Evolutionary conservation across 2,329 filamentous ascomycete species (phyloP), one percentile per base, ranked within the genome.

Genomic region (Cercospora berteroae): DNA sequence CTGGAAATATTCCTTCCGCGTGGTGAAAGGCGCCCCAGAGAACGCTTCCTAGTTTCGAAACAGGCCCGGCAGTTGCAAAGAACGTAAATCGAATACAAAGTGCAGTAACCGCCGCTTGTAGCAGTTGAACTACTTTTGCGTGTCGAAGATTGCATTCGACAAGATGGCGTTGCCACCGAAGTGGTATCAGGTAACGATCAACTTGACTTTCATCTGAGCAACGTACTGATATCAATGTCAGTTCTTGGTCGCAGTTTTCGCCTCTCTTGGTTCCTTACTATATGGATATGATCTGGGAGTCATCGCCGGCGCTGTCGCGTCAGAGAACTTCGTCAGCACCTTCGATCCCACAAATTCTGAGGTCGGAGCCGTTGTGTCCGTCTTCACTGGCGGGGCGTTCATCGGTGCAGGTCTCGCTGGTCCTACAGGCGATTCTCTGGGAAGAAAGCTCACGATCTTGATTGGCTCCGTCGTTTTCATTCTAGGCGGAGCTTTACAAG

Each of bases 341-440:
- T 84, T 84, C 76, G 74, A 79, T 0, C 79, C 82, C 0, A 76
- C 69, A 31, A 67, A 75, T 8, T 75, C 80, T 69, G 79, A 83
- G 63, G 76, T 70, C 42, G 90, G 90, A 63, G 86, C 90, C 3
- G 89, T 93, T 0, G 91, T 94, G 1, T 91, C 90, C 1, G 84
- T 93, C 67, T 94, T 94, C 77, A 94, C 91, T 0, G 89, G 85
- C 2, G 88, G 91, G 55, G 90, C 90, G 23, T 92, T 92, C 79
- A 85, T 90, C 70, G 90, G 90, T 8, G 88, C 90, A 27, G 81
- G 81, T 33, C 80, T 87, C 39, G 90, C 88, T 44, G 91, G 91
- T 67, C 84, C 86, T 1, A 73, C 81, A 39, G 88, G 88, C 69
- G 88, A 93, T 76, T 81, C 76, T 65, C 79, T 92, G 2, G 91